phyloP scores from a whole-genome alignment of 2,329 filamentous ascomycete genomes.

The Aspergillus fumigatus region DNA sequence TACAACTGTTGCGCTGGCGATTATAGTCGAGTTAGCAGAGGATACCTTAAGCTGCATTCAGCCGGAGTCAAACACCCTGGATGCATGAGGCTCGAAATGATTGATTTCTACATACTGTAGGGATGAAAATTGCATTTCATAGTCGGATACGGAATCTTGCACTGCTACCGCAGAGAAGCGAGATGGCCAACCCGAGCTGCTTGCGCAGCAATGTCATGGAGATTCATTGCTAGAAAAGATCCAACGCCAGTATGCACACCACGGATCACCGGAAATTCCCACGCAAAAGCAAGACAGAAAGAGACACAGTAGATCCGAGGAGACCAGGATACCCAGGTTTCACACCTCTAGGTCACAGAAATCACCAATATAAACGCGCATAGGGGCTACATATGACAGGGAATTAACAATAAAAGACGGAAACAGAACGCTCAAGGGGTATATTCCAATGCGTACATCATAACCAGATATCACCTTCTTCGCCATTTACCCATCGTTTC shows the following conservation, averaged over 20 bases:
- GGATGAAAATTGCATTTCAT: background rate
- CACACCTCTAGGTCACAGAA: background rate
- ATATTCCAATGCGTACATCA: slow-evolving; percentile 35
- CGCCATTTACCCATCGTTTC: slow-evolving; percentile 77
- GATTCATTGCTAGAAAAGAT: background rate
- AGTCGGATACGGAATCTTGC: background rate
- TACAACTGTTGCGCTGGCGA: too few relatives aligned
- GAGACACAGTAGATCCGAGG: background rate
- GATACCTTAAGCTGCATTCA: too few relatives aligned
- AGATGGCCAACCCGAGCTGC: background rate
- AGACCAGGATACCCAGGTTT: background rate
- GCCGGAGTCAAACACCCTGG: too few relatives aligned
- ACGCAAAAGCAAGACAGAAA: background rate
- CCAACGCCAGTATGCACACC: slow-evolving; percentile 10
- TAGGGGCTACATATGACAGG: background rate
- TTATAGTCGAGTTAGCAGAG: too few relatives aligned
- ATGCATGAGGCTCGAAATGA: too few relatives aligned
- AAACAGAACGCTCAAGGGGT: slow-evolving; percentile 33
- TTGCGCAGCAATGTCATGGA: background rate
- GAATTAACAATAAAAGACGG: slow-evolving; percentile 2
- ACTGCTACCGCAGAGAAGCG: background rate
- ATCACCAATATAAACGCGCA: slow-evolving; percentile 3
- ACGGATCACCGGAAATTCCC: background rate
- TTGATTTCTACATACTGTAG: too few relatives aligned
- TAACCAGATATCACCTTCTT: slow-evolving; percentile 91